Base-by-base conservation (phyloP, 495 filamentous ascomycete species). In the Bryoglossum gracile region DNA sequence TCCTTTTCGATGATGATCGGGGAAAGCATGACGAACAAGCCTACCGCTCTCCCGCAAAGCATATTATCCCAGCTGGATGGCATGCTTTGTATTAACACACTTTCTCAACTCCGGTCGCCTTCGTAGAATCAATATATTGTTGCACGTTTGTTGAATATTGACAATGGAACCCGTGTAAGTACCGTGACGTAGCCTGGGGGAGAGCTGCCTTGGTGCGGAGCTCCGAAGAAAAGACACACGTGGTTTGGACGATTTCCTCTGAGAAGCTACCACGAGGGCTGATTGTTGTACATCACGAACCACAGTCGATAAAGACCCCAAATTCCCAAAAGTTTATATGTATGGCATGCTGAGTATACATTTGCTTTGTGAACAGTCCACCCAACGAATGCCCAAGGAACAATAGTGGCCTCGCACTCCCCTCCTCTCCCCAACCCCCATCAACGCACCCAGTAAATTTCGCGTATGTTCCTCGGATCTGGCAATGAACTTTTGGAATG, bases 191-290 rank as follows among this genome's bases (percentile, higher is more conserved):
- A n/a, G n/a, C n/a, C n/a, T n/a, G n/a, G n/a, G n/a, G n/a, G n/a
- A n/a, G n/a, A 21, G 22, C 40, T 56, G 18, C 65, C 58, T 44
- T 56, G 50, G 22, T 70, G 68, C 43, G 68, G 68, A 2, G 66
- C 68, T 10, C 65, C 65, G 13, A 70, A 48, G 48, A 70, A 70
- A 11, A 70, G 55, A 18, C 62, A 62, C 3, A 69, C 49, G 19
- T 61, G 54, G 18, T 56, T 58, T 50, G 50, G 46, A 46, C 44
- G 32, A 45, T 24, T 3, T 51, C 33, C 43, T 35, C n/a, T 54
- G 34, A 3, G 38, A 40, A 17, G 52, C 43, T 16, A 51, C 35
- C 4, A 67, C 49, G 18, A 63, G 61, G 30, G 52, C 46, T 36
- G 40, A 21, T n/a, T n/a, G n/a, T n/a, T n/a, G n/a, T n/a, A n/a